Conservation (phyloP, 306 rosid genomes). For the Glycine soja region DNA sequence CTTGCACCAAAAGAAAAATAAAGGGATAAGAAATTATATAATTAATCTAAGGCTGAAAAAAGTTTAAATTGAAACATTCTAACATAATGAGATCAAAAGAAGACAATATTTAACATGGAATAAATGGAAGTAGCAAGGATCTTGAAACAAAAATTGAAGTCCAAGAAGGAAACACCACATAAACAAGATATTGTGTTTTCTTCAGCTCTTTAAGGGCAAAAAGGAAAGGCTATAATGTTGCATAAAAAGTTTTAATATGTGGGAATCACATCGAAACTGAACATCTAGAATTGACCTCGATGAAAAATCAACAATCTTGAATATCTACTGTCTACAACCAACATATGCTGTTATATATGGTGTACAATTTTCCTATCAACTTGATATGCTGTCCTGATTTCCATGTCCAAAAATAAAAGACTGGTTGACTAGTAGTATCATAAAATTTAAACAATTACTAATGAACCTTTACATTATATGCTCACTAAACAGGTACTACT, state of each 20-base stretch:
- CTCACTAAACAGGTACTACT: too few relatives aligned
- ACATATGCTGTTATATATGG: too few relatives aligned
- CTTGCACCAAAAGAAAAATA: neutral
- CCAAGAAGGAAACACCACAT: conserved; percentile 17
- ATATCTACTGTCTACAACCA: too few relatives aligned
- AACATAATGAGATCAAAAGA: conserved; percentile 31
- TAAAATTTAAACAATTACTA: too few relatives aligned
- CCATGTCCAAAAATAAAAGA: too few relatives aligned
- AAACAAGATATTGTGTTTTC: conserved; percentile 25
- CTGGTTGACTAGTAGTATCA: too few relatives aligned
- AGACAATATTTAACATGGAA: conserved; percentile 1
- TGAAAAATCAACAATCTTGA: conserved; percentile 30
- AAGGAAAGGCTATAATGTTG: conserved; percentile 11
- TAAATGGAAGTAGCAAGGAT: conserved; percentile 32
- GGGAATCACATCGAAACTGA: conserved; percentile 23
- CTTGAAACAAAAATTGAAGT: conserved; percentile 30
- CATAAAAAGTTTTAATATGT: conserved; percentile 25
- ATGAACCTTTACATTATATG: too few relatives aligned
- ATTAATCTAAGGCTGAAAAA: conserved; percentile 14
- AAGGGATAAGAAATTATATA: conserved; percentile 16
- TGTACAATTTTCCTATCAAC: too few relatives aligned
- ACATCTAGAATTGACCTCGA: conserved; percentile 17
- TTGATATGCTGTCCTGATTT: too few relatives aligned
- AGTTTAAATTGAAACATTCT: conserved; percentile 10
- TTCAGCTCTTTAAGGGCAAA: conserved; percentile 22